A percentile compares a stretch with the other conserved stretches of the same genome.
Evolutionary conservation across 2,329 filamentous ascomycete genomes (phyloP).

Genomic region (Escovopsis sp.): DNA sequence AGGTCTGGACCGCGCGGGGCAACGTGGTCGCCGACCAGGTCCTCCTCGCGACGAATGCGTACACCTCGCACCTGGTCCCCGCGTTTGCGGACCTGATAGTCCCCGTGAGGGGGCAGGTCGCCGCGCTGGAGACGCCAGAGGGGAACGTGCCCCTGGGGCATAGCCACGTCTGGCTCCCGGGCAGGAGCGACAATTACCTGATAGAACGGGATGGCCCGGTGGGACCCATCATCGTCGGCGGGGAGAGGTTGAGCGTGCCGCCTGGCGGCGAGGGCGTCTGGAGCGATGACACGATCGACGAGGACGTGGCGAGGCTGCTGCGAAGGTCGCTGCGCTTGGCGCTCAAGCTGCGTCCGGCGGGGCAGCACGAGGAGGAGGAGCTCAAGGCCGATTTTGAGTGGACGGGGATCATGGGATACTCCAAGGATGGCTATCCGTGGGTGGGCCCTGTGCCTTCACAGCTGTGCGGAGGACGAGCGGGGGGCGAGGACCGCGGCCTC

Average conservation of each 20-base stretch:
- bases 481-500: conserved; percentile 28
- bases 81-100: conserved; percentile 56
- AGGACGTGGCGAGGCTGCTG: conserved; percentile 40
- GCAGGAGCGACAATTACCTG: conserved; percentile 54
- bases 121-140: conserved; percentile 44
- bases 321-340: conserved; percentile 26
- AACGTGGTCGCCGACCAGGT: conserved; percentile 46
- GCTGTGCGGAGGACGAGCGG: conserved; percentile 26
- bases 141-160: conserved; percentile 28
- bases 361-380: conserved; percentile 23
- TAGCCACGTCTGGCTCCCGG: conserved; percentile 48
- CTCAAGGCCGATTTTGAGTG: conserved; percentile 48
- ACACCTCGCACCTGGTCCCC: conserved; percentile 64
- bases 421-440: conserved; percentile 53
- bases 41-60: conserved; percentile 70
- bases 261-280: conserved; percentile 36
- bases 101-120: conserved; percentile 63
- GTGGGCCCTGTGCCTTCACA: conserved; percentile 49
- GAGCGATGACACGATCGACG: conserved; percentile 44
- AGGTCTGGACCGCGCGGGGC: conserved; percentile 55
- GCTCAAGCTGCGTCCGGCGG: conserved; percentile 26
- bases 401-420: conserved; percentile 72
- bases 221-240: conserved; percentile 52
- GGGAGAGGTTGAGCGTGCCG: conserved; percentile 44
- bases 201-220: conserved; percentile 49